These are phyloP conservation scores for Vicia faba DNA, from an alignment of 306 rosid genomes.

Conservation along the genomic window DNA sequence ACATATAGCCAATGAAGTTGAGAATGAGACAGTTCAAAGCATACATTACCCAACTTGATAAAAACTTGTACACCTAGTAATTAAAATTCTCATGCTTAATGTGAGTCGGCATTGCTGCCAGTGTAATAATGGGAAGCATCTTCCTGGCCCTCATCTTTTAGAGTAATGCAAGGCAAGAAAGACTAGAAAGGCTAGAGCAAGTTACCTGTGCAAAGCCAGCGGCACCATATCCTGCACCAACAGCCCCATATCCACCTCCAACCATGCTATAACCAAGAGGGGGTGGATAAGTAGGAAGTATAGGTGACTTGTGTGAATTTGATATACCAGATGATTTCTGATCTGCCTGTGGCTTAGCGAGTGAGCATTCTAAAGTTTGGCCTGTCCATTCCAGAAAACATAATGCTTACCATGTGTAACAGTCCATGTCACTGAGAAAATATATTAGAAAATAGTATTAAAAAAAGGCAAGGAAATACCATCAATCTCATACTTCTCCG, in stretches of 20 bases:
- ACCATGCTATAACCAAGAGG: constrained; percentile 58
- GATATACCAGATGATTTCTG: constrained; percentile 54
- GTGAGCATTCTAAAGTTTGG: constrained; percentile 68
- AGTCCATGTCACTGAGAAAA: constrained; percentile 8
- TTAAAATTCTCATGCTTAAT: too few species aligned
- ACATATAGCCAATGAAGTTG: background rate
- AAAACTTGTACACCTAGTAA: background rate
- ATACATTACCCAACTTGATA: background rate
- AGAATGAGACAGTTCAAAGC: background rate
- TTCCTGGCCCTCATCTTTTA: background rate
- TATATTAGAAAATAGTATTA: constrained; percentile 6
- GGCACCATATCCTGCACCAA: constrained; percentile 62
- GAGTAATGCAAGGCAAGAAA: constrained; percentile 2
- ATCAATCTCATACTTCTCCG: constrained; percentile 69
- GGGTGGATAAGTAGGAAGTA: constrained; percentile 61
- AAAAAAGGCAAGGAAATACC: constrained; percentile 45
- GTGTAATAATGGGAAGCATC: constrained; percentile 10
- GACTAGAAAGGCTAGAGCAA: constrained; percentile 18
- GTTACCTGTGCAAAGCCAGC: constrained; percentile 71
- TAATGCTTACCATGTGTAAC: constrained; percentile 10
- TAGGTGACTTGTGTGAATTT: constrained; percentile 44
- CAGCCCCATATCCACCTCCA: constrained; percentile 56
- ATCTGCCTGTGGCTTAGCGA: constrained; percentile 72
- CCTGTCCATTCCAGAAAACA: constrained; percentile 47
- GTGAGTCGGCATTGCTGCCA: constrained; percentile 9